Conservation (phyloP, 1,284 basidiomycete genomes). For the Pulchroboletus neoregius region DNA sequence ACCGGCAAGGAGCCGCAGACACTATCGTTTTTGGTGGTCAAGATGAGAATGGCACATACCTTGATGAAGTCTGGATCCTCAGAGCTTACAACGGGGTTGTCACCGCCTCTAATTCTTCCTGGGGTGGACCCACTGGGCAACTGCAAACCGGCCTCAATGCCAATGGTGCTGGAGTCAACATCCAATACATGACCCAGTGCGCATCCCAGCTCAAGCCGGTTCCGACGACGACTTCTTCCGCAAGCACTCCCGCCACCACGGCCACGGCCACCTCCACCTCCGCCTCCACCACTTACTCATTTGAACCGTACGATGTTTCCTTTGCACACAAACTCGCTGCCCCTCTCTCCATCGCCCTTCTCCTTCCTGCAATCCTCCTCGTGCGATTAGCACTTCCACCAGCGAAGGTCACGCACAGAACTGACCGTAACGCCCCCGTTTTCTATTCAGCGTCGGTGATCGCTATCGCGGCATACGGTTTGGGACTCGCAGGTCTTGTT, state of each 20-base stretch:
- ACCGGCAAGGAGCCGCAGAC: slow-evolving; percentile 53
- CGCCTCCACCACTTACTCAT: slow-evolving; percentile 15
- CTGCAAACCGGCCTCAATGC: slow-evolving; percentile 60
- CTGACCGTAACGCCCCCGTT: slow-evolving; percentile 28
- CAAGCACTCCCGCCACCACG: slow-evolving; percentile 23
- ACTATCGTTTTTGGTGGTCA: slow-evolving; percentile 76
- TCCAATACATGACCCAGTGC: slow-evolving; percentile 58
- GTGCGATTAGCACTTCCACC: slow-evolving; percentile 49
- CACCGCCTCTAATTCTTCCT: slow-evolving; percentile 49
- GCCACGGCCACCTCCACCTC: slow-evolving; percentile 28
- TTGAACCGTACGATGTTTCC: slow-evolving; percentile 48
- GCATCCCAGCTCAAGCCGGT: slow-evolving; percentile 39
- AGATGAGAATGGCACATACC: slow-evolving; percentile 59
- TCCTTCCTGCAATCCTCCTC: slow-evolving; percentile 52
- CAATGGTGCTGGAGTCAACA: slow-evolving; percentile 60
- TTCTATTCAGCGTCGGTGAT: slow-evolving; percentile 39
- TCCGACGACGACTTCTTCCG: slow-evolving; percentile 25
- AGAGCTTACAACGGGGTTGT: slow-evolving; percentile 61
- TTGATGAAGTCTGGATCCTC: slow-evolving; percentile 73
- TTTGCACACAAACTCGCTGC: slow-evolving; percentile 61
- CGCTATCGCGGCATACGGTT: slow-evolving; percentile 50
- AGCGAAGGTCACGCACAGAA: slow-evolving; percentile 26
- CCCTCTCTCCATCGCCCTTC: slow-evolving; percentile 58
- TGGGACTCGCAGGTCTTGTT: slow-evolving; percentile 59
- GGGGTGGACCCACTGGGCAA: slow-evolving; percentile 62